phyloP scores from a whole-genome alignment of 192 early-diverging fungal species.

The Backusella tarrabulga region DNA sequence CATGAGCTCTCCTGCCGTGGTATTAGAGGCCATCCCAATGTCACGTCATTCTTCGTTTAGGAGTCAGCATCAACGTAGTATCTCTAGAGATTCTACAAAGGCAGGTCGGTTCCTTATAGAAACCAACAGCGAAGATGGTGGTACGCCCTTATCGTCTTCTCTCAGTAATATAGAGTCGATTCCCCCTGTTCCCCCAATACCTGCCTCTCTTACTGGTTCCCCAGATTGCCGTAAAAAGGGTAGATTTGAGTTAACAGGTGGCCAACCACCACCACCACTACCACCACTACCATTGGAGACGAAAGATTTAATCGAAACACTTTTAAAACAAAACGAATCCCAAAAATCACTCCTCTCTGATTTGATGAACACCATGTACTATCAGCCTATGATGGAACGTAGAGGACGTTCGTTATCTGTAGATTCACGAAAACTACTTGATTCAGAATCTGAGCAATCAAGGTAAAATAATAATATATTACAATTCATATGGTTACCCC shows the following conservation, averaged over 20 bases:
- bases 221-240: slow-evolving; percentile 32
- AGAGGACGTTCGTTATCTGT: slow-evolving; percentile 10
- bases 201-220: not conserved
- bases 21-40: not conserved
- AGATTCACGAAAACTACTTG: not conserved
- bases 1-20: not conserved
- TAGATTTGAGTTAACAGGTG: slow-evolving; percentile 30
- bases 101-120: slow-evolving; percentile 8
- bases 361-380: slow-evolving; percentile 7
- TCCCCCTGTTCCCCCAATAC: not conserved
- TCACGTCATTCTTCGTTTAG: not conserved
- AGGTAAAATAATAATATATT: not conserved
- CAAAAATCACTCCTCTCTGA: slow-evolving; percentile 43
- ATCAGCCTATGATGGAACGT: not conserved
- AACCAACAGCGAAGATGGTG: not conserved
- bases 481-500: too few relatives aligned
- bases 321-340: slow-evolving; percentile 50
- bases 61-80: not conserved
- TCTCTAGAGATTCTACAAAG: not conserved
- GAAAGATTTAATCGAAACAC: slow-evolving; percentile 34
- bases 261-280: not conserved
- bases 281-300: slow-evolving; percentile 15
- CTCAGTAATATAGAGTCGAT: not conserved
- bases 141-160: not conserved
- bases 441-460: not conserved